Evolutionary conservation across 345 rosid species (phyloP).

Genomic region (Acer yangbiense): DNA sequence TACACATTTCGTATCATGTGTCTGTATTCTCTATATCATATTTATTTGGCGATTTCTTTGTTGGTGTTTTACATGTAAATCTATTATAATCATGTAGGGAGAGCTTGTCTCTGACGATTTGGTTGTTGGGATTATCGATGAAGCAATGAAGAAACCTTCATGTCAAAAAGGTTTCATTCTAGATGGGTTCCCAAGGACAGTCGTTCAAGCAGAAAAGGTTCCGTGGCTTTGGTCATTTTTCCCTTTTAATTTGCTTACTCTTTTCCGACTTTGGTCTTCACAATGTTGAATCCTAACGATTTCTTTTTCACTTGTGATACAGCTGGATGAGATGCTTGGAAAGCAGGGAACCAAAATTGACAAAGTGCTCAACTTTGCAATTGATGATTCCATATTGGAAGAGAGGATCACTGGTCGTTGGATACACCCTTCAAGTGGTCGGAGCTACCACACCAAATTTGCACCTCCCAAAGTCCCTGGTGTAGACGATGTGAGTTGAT

Average conservation of each 20-base stretch:
- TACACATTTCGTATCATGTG: neutral
- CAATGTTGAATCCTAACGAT: slow-evolving; percentile 12
- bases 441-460: slow-evolving; percentile 82
- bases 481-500: slow-evolving; percentile 72
- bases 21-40: neutral
- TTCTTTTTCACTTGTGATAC: slow-evolving; percentile 22
- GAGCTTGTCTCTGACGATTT: slow-evolving; percentile 90
- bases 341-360: slow-evolving; percentile 72
- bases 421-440: slow-evolving; percentile 93
- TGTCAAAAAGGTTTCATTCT: slow-evolving; percentile 90
- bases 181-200: slow-evolving; percentile 91
- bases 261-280: neutral
- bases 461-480: slow-evolving; percentile 75
- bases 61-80: slow-evolving; percentile 7
- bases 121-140: slow-evolving; percentile 92
- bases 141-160: slow-evolving; percentile 86
- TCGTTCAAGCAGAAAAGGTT: slow-evolving; percentile 89
- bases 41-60: neutral
- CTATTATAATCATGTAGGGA: slow-evolving; percentile 42
- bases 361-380: slow-evolving; percentile 83
- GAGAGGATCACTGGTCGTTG: slow-evolving; percentile 93
- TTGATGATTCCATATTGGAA: slow-evolving; percentile 84
- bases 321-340: slow-evolving; percentile 92
- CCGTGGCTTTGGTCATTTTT: neutral
- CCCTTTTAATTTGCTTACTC: neutral